These are phyloP conservation scores for Xylariales sp. DNA, from an alignment of 2,329 filamentous ascomycete species.

Conservation along the genomic window DNA sequence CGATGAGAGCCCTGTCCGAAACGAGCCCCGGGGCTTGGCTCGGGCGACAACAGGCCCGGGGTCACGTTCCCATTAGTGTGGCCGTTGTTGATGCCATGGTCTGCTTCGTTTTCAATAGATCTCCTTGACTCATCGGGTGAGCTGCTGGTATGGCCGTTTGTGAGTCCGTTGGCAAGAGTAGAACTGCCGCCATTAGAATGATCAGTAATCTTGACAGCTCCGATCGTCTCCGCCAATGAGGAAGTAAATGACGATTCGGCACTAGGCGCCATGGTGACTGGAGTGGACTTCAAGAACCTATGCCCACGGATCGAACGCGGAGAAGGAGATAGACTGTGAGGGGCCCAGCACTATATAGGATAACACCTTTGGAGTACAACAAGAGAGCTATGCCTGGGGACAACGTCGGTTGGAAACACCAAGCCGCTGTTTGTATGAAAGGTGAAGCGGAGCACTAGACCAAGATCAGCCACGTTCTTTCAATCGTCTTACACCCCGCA, in stretches of 20 bases:
- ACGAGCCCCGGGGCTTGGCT: slow-evolving; percentile 1
- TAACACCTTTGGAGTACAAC: not conserved
- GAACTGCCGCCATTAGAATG: not conserved
- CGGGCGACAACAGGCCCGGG: slow-evolving; percentile 4
- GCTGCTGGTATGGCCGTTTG: not conserved
- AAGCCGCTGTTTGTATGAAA: too few relatives aligned
- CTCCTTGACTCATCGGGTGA: not conserved
- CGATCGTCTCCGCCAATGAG: not conserved
- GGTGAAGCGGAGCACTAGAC: not conserved
- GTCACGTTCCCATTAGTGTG: not conserved
- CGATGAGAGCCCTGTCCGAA: slow-evolving; percentile 16
- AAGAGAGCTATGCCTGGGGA: too few relatives aligned
- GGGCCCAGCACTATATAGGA: not conserved
- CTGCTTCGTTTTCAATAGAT: not conserved
- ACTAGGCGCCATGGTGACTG: slow-evolving; percentile 6
- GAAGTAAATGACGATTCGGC: not conserved
- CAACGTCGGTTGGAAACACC: too few relatives aligned
- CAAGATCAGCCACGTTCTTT: not conserved
- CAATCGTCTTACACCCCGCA: not conserved
- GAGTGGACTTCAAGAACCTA: not conserved
- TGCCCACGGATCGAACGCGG: not conserved
- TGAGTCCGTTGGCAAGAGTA: not conserved
- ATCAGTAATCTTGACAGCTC: slow-evolving; percentile 3
- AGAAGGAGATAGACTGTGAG: too few relatives aligned
- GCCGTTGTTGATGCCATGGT: not conserved